Evolutionary conservation across 2,329 filamentous ascomycete genomes (phyloP).

Genomic region (Metarhizium anisopliae): DNA sequence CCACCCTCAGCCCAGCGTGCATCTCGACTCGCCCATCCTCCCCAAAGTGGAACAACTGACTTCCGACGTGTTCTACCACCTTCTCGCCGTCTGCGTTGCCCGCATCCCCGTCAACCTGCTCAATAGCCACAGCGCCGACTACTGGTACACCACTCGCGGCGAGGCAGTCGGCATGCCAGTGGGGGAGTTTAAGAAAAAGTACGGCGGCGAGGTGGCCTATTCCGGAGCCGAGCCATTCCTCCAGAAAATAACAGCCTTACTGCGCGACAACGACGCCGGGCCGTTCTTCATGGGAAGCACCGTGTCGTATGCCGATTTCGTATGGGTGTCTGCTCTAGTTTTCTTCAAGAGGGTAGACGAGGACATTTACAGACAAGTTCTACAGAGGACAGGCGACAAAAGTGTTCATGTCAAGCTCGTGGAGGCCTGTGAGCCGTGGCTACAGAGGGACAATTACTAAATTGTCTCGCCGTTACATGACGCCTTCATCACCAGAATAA

Average conservation of each 20-base stretch:
- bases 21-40: conserved; percentile 30
- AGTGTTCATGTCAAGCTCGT: conserved; percentile 29
- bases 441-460: conserved; percentile 28
- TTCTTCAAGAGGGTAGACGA: conserved; percentile 25
- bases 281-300: conserved; percentile 42
- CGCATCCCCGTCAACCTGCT: conserved; percentile 42
- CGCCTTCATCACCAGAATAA: neutral
- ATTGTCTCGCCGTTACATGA: too few species aligned
- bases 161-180: conserved; percentile 42
- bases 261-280: conserved; percentile 47
- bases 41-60: conserved; percentile 34
- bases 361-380: conserved; percentile 23
- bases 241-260: conserved; percentile 3
- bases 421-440: conserved; percentile 30
- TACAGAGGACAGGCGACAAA: conserved; percentile 19
- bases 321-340: conserved; percentile 40
- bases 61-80: conserved; percentile 13
- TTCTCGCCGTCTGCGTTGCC: conserved; percentile 36
- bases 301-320: conserved; percentile 48
- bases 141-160: conserved; percentile 46
- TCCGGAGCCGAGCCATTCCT: conserved; percentile 26
- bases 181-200: conserved; percentile 34
- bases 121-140: conserved; percentile 37
- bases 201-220: conserved; percentile 43
- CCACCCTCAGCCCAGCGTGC: too few species aligned